phyloP scores from a whole-genome alignment of 805 yeast genomes.

The Wickerhamomyces canadensis region DNA sequence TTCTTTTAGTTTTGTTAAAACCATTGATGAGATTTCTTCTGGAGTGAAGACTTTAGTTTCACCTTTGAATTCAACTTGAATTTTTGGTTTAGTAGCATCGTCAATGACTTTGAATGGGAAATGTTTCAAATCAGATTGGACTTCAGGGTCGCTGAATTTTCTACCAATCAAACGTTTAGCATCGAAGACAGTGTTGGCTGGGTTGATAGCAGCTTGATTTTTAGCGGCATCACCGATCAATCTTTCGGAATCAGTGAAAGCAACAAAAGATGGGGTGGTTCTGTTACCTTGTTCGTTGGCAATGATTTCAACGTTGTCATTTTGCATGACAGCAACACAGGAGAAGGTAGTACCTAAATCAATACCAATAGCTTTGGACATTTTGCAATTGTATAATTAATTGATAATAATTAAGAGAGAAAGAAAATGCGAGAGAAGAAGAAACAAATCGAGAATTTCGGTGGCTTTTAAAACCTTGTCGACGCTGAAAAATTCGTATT shows the following conservation, averaged over 20 bases:
- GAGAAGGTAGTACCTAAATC: conserved; percentile 90
- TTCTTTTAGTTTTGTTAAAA: conserved; percentile 78
- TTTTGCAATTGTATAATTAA: conserved; percentile 1
- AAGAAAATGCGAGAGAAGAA: not conserved
- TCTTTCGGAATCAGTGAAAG: conserved; percentile 83
- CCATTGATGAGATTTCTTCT: conserved; percentile 93
- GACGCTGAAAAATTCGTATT: conserved; percentile 3
- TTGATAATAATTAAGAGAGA: not conserved
- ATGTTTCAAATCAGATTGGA: conserved; percentile 72
- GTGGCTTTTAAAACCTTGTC: conserved; percentile 1
- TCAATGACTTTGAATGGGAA: conserved; percentile 78
- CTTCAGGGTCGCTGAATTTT: conserved; percentile 73
- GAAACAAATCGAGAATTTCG: too few species aligned
- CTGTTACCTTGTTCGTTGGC: conserved; percentile 99
- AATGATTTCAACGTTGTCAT: conserved; percentile 89
- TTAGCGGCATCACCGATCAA: conserved; percentile 47
- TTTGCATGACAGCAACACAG: conserved; percentile 91
- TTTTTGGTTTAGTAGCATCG: conserved; percentile 67
- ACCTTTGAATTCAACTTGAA: conserved; percentile 37
- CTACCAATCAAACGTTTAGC: conserved; percentile 94
- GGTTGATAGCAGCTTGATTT: conserved; percentile 95
- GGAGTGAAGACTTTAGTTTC: conserved; percentile 86
- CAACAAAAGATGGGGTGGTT: conserved; percentile 94
- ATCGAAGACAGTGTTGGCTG: conserved; percentile 83
- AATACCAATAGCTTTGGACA: conserved; percentile 37